Conservation (phyloP, 2,329 filamentous ascomycete genomes). For the Neonectria sp. region DNA sequence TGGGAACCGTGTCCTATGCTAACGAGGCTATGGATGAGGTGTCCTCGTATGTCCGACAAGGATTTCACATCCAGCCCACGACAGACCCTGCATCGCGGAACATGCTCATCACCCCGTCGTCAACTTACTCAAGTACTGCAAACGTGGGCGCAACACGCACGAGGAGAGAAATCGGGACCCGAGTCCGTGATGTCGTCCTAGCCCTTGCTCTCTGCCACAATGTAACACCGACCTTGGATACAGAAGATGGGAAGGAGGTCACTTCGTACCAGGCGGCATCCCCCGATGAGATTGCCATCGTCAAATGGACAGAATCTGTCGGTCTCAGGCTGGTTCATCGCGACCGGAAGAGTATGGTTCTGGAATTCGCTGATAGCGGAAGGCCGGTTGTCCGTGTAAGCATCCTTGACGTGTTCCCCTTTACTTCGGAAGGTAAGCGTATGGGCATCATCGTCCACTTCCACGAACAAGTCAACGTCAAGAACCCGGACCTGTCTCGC, state of each 20-base stretch:
- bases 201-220: conserved; percentile 97
- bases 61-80: conserved; percentile 74
- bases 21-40: conserved; percentile 99
- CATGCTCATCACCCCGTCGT: conserved; percentile 82
- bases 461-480: conserved; percentile 67
- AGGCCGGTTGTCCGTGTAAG: conserved; percentile 85
- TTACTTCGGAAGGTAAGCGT: conserved; percentile 96
- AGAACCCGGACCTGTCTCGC: conserved; percentile 65
- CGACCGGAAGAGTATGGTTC: conserved; percentile 87
- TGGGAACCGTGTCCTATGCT: conserved; percentile 97
- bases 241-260: conserved; percentile 81
- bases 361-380: conserved; percentile 83
- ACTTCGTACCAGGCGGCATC: conserved; percentile 97
- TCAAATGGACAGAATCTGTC: conserved; percentile 94
- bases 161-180: conserved; percentile 91
- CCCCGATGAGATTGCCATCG: conserved; percentile 98
- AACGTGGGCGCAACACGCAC: conserved; percentile 82
- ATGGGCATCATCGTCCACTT: conserved; percentile 99
- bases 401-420: conserved; percentile 95
- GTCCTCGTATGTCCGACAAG: conserved; percentile 85
- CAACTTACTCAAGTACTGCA: conserved; percentile 73
- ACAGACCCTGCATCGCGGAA: conserved; percentile 61
- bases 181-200: conserved; percentile 93
- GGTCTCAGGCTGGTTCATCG: conserved; percentile 88
- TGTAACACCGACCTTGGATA: conserved; percentile 87